Conservation (phyloP, 108 stramenopile species). For the Aurantiochytrium sp. region DNA sequence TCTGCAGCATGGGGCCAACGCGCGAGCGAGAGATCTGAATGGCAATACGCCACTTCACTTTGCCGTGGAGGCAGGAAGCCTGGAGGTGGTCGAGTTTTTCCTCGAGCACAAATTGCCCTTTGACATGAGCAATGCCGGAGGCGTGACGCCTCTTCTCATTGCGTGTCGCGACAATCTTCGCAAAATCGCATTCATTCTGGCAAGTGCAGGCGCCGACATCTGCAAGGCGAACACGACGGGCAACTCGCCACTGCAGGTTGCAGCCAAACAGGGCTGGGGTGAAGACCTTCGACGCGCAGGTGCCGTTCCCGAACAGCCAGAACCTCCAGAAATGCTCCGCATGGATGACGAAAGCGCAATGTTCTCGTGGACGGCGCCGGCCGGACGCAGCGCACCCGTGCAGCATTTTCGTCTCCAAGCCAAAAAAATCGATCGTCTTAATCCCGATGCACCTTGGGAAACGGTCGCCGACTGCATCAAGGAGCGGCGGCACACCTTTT, state of each 20-base stretch:
- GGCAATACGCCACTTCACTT: neutral
- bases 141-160: neutral
- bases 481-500: neutral
- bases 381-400: conserved; percentile 15
- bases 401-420: neutral
- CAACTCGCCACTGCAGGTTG: neutral
- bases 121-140: neutral
- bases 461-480: neutral
- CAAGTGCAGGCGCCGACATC: neutral
- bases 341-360: neutral
- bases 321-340: neutral
- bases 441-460: neutral
- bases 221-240: neutral
- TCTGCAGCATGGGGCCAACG: neutral
- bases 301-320: neutral
- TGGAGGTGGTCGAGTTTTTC: neutral
- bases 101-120: neutral
- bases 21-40: neutral
- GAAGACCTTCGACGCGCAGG: neutral
- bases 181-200: neutral
- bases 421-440: neutral
- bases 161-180: neutral
- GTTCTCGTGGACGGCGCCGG: neutral
- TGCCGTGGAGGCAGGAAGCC: neutral
- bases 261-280: neutral